phyloP scores from a whole-genome alignment of 306 rosid species.

The Aeschynomene evenia region DNA sequence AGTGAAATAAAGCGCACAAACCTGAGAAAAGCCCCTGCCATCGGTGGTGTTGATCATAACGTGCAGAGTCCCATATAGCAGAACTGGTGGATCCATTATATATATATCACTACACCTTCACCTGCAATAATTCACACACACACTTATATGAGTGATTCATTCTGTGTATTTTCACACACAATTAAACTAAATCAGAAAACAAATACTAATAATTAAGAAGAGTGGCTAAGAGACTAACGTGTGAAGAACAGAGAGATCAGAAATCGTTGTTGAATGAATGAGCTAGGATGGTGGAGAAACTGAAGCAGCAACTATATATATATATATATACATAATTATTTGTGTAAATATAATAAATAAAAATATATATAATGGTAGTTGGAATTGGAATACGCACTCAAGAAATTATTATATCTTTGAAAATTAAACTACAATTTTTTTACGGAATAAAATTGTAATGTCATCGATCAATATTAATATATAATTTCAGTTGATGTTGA shows the following conservation, averaged over 20 bases:
- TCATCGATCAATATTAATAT: background rate
- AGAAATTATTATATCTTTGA: background rate
- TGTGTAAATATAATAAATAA: too few species aligned
- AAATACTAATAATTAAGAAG: too few species aligned
- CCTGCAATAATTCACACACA: constrained; percentile 23
- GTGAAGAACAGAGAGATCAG: too few species aligned
- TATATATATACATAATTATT: too few species aligned
- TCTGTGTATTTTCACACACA: background rate
- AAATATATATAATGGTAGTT: too few species aligned
- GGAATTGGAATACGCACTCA: background rate
- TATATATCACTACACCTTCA: constrained; percentile 40
- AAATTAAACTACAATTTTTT: background rate
- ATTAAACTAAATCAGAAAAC: background rate
- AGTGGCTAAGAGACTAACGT: too few species aligned
- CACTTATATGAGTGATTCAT: too few species aligned
- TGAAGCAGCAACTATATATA: too few species aligned
- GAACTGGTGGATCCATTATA: constrained; percentile 64
- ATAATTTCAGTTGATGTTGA: background rate
- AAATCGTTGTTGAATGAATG: too few species aligned
- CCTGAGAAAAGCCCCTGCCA: constrained; percentile 21
- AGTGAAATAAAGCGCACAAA: background rate
- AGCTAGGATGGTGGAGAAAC: too few species aligned
- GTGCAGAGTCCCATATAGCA: constrained; percentile 88
- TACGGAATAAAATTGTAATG: background rate
- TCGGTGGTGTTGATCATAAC: constrained; percentile 77